Evolutionary conservation across 257 asterid species (phyloP).

Genomic region (Salvia hispanica): DNA sequence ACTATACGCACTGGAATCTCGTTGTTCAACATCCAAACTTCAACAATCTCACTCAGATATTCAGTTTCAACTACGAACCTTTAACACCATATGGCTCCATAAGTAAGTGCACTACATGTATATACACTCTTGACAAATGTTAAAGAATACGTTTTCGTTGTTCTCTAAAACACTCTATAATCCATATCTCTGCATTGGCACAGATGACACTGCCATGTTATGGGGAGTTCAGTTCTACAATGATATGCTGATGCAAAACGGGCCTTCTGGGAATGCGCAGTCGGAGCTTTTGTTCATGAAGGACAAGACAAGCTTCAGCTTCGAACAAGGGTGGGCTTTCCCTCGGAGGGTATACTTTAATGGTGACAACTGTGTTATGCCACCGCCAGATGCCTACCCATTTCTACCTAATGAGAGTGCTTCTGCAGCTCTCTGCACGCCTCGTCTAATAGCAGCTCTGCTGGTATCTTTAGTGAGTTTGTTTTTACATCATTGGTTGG

Average conservation of each 20-base stretch:
- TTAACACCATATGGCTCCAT: neutral
- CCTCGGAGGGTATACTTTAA: conserved; percentile 41
- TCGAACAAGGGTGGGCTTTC: conserved; percentile 64
- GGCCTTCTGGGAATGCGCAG: conserved; percentile 14
- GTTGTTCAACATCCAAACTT: conserved; percentile 3
- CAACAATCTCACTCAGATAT: neutral
- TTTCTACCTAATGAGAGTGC: neutral
- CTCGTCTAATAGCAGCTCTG: neutral
- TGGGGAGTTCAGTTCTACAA: conserved; percentile 26
- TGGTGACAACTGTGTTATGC: conserved; percentile 9
- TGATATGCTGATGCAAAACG: conserved; percentile 16
- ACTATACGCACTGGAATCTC: conserved; percentile 2
- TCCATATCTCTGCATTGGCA: too few relatives aligned
- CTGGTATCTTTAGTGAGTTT: neutral
- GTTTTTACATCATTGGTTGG: neutral
- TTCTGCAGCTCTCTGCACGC: neutral
- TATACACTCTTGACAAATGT: too few relatives aligned
- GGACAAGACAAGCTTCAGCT: conserved; percentile 45
- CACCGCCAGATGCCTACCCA: conserved; percentile 4
- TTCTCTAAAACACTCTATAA: too few relatives aligned
- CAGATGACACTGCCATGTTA: conserved; percentile 11
- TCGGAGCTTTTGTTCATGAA: conserved; percentile 49
- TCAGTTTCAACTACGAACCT: conserved; percentile 9
- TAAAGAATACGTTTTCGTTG: too few relatives aligned
- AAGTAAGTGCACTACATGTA: neutral